Base-by-base conservation (phyloP, 2,329 filamentous ascomycete genomes). In the Penicillium sp. region DNA sequence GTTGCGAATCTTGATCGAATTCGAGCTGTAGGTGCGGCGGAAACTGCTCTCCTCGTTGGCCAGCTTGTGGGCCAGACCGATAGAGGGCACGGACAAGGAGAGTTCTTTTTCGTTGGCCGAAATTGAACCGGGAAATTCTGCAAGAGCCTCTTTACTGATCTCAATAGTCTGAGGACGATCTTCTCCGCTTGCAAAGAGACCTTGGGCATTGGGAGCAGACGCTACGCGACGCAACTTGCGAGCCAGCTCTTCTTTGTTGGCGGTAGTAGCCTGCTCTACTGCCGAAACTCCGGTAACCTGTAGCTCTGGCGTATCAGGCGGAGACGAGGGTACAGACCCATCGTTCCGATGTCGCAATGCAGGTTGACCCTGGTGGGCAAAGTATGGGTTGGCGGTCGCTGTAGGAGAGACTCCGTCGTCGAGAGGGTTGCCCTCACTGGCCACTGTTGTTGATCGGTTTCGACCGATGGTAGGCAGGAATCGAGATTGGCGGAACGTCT, bases 1-100 rank as follows among this genome's bases (percentile, higher is more conserved):
- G 70, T 96, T 91, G 65, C 94, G 85, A 61, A 97, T 90, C 76
- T 99, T 99, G 80, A 99, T 99, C 38, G 94, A 97, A 74, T 97
- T 99, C 61, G 93, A 96, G 74, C 94, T 97, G 73, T 99, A 99
- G 2, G 94, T 99, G 70, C 94, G 84, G 66, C 94, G 83, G 76
- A 96, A 99, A 18, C 90, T 85, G 45, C 90, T 80, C 61, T 82
- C 80, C 51, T 81, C 81, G 59, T 85, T 84, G 47, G 85, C 82
- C 33, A 90, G 80, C 53, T 91, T 82, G 46, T 83, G 81, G 49
- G 81, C 79, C 15, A 87, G 75, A 16, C 68, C 73, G 45, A 69
- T 57, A 54, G 64, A 66, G 53, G 69, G 66, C 31, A 70, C 61
- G 10, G 61, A 58, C n/a, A 70, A 60, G 45, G 60, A 65, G 9